Evolutionary conservation across 2,329 filamentous ascomycete species (phyloP).

Genomic region (Hymenoscyphus fructigenus): DNA sequence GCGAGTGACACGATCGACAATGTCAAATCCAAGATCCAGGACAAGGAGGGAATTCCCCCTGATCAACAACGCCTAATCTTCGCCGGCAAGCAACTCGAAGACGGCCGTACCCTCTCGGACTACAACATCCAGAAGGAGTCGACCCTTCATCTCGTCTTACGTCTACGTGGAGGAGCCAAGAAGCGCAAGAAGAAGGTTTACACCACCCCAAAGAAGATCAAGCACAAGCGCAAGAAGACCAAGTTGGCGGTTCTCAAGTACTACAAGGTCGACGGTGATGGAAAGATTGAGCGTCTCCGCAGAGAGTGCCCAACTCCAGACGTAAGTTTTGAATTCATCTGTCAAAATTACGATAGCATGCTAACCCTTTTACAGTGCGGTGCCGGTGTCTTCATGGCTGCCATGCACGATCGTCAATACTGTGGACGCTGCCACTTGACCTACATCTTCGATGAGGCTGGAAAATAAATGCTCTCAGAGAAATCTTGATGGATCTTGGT

Average conservation of each 20-base stretch:
- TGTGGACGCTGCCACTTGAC: constrained; percentile 67
- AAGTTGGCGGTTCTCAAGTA: constrained; percentile 99
- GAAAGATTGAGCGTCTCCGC: constrained; percentile 99
- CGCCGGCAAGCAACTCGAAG: constrained; percentile 99
- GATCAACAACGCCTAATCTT: constrained; percentile 99
- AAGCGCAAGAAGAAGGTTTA: constrained; percentile 99
- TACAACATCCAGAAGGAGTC: constrained; percentile 99
- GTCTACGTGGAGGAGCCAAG: constrained; percentile 98
- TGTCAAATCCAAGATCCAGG: constrained; percentile 98
- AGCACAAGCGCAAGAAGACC: constrained; percentile 99
- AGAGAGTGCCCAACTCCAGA: constrained; percentile 93
- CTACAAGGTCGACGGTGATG: constrained; percentile 99
- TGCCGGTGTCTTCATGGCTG: constrained; percentile 99
- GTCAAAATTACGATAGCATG: neutral
- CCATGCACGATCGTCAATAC: constrained; percentile 96
- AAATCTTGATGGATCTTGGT: constrained; percentile 33
- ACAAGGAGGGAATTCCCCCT: constrained; percentile 99
- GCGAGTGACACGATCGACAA: constrained; percentile 99
- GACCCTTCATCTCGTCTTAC: constrained; percentile 95
- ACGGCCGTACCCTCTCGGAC: constrained; percentile 97
- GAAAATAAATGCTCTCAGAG: constrained; percentile 60
- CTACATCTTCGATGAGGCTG: constrained; percentile 67
- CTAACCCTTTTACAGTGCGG: constrained; percentile 69
- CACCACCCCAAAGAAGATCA: constrained; percentile 99
- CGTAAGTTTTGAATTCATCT: constrained; percentile 53